A percentile compares a stretch with the other conserved stretches of the same genome.
Conservation (phyloP, 1,284 basidiomycete species). For the Ustilago vetiveriae region DNA sequence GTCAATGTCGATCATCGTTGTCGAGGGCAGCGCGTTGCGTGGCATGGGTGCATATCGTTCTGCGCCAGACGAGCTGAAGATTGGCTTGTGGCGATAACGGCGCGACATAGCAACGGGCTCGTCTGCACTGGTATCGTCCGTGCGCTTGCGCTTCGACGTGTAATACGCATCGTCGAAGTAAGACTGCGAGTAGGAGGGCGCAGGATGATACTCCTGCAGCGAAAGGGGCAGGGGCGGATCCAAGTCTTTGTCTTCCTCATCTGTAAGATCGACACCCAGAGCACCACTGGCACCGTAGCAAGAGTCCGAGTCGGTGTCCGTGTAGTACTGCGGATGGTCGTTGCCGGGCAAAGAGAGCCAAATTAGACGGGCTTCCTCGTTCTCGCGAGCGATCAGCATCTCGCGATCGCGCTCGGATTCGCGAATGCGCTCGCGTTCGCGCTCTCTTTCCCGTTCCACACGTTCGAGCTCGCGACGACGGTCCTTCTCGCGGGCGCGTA, state of each 20-base stretch:
- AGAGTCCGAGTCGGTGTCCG: conserved; percentile 55
- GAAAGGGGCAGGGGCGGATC: conserved; percentile 39
- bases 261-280: conserved; percentile 33
- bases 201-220: conserved; percentile 34
- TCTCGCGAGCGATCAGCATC: conserved; percentile 49
- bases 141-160: conserved; percentile 30
- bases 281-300: conserved; percentile 44
- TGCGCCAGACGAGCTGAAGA: conserved; percentile 3
- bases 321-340: conserved; percentile 59
- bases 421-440: conserved; percentile 46
- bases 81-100: conserved; percentile 19
- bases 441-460: conserved; percentile 36
- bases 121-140: conserved; percentile 6
- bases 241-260: conserved; percentile 49
- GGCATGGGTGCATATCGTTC: conserved; percentile 13
- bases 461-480: conserved; percentile 44
- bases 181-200: conserved; percentile 31
- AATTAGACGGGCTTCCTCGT: conserved; percentile 50
- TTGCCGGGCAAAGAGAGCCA: conserved; percentile 57
- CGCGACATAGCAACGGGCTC: conserved; percentile 2
- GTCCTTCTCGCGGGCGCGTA: conserved; percentile 42
- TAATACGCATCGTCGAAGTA: conserved; percentile 22
- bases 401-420: conserved; percentile 44
- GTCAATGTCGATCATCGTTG: conserved; percentile 45
- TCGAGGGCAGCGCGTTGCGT: conserved; percentile 22